phyloP scores from a whole-genome alignment of 805 yeast species.

The Cyberlindnera lachancei region DNA sequence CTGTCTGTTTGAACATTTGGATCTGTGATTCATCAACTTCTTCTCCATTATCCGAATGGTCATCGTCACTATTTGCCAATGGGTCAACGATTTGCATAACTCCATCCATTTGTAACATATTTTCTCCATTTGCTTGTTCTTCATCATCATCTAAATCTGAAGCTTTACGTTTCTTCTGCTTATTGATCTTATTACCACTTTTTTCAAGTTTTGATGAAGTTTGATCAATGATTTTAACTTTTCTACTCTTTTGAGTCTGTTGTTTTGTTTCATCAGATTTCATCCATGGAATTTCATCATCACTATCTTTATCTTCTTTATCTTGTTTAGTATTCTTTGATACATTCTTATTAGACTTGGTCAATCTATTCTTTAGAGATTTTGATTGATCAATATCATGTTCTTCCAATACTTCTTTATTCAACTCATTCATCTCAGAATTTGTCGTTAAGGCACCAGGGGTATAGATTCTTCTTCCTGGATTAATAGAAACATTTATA shows the following conservation, averaged over 20 bases:
- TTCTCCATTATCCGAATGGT: no score
- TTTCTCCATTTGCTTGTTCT: no score
- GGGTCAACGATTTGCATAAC: slow-evolving; percentile 49
- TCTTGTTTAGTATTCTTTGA: slow-evolving; percentile 1
- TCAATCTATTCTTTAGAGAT: slow-evolving; percentile 35
- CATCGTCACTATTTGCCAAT: slow-evolving; percentile 27
- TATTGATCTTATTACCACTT: slow-evolving; percentile 25
- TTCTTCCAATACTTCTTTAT: slow-evolving; percentile 35
- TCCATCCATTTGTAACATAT: slow-evolving; percentile 40
- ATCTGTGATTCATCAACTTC: slow-evolving; percentile 36
- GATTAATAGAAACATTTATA: slow-evolving; percentile 47
- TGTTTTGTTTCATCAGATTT: slow-evolving; percentile 20
- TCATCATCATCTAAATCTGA: slow-evolving; percentile 33
- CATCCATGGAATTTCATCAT: slow-evolving; percentile 46
- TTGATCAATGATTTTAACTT: slow-evolving; percentile 40
- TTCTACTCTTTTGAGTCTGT: slow-evolving; percentile 34
- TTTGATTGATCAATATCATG: slow-evolving; percentile 42
- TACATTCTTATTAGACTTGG: slow-evolving; percentile 6
- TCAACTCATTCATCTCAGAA: slow-evolving; percentile 28
- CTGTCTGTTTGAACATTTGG: slow-evolving; percentile 67
- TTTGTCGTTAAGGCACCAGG: slow-evolving; percentile 36
- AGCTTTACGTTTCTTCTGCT: slow-evolving; percentile 27
- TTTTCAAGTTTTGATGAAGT: slow-evolving; percentile 44
- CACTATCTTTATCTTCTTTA: slow-evolving; percentile 10
- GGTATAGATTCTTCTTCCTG: slow-evolving; percentile 77